Percentiles rank a stretch among this genome's conserved stretches.
These are phyloP conservation scores for Gracilaria caudata DNA, from an alignment of 23 red algal species.

Conservation along the genomic window DNA sequence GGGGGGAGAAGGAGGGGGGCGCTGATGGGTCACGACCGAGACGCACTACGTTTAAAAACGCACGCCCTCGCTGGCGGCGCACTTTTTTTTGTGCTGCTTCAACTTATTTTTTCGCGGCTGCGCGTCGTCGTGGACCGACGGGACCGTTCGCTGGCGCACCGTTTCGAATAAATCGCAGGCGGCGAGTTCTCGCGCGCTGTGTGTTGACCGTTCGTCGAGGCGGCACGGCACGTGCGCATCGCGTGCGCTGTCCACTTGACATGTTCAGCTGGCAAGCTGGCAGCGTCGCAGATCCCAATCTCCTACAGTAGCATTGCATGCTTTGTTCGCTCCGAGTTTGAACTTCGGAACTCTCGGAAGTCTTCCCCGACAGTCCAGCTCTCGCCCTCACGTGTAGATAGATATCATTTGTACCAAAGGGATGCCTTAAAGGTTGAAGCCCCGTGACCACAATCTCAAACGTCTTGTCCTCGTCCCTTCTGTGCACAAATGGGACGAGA, in stretches of 20 bases:
- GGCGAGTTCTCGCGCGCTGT: neutral
- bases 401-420: too few species aligned
- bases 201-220: neutral
- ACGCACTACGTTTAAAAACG: neutral
- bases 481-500: too few species aligned
- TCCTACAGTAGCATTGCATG: too few species aligned
- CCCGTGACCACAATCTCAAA: too few species aligned
- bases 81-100: neutral
- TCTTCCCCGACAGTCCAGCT: too few species aligned
- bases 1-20: neutral
- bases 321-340: neutral
- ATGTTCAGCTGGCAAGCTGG: neutral
- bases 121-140: neutral
- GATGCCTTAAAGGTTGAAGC: too few species aligned
- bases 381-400: too few species aligned
- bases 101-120: neutral
- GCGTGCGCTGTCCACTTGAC: neutral
- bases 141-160: neutral
- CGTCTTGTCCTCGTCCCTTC: too few species aligned
- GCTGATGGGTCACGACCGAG: neutral
- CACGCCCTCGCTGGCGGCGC: neutral
- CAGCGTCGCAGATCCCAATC: neutral
- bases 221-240: neutral
- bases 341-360: neutral
- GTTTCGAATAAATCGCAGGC: neutral